phyloP scores from a whole-genome alignment of 169 alveolate species.

The Plasmodium chabaudi region DNA sequence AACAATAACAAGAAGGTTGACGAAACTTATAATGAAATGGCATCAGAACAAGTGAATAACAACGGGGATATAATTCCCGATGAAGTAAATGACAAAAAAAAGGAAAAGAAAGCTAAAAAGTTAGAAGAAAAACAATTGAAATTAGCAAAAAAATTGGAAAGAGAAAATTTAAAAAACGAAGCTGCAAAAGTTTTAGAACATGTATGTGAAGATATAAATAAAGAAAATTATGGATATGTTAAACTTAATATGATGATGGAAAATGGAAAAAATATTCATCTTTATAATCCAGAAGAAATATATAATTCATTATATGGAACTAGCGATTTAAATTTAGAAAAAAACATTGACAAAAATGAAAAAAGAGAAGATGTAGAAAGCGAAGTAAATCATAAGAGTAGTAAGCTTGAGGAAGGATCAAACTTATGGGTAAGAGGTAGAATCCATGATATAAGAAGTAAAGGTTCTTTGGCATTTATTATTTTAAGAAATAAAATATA shows the following conservation, averaged over 20 bases:
- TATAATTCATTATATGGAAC: conserved; percentile 21
- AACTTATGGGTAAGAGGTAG: conserved; percentile 89
- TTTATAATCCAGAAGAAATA: conserved; percentile 58
- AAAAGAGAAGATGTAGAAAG: conserved; percentile 44
- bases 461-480: conserved; percentile 87
- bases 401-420: conserved; percentile 44
- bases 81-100: conserved; percentile 60
- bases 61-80: not conserved
- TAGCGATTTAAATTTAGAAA: not conserved
- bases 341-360: not conserved
- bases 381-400: conserved; percentile 1
- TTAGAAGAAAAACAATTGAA: conserved; percentile 61
- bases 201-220: conserved; percentile 71
- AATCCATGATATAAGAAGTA: conserved; percentile 87
- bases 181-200: conserved; percentile 61
- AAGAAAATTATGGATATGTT: conserved; percentile 64
- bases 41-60: too few species aligned
- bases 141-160: conserved; percentile 75
- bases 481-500: conserved; percentile 85
- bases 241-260: conserved; percentile 14
- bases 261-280: conserved; percentile 8
- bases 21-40: too few species aligned
- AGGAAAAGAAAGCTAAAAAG: conserved; percentile 67
- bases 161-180: conserved; percentile 74
- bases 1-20: too few species aligned